Evolutionary conservation across 257 asterid species (phyloP).

Genomic region (Perilla frutescens): DNA sequence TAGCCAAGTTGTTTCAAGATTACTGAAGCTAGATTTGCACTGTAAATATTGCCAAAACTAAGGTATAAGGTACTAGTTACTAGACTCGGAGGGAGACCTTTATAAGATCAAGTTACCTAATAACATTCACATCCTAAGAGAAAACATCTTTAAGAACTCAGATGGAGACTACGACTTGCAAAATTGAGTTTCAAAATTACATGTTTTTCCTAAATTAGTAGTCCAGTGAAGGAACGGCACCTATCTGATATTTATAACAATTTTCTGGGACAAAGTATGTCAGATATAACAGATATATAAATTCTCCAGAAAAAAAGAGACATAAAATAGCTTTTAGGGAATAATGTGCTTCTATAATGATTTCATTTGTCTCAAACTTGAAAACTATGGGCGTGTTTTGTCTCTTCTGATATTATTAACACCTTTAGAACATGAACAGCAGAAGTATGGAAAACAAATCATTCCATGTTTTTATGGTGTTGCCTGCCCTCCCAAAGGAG

Average conservation of each 20-base stretch:
- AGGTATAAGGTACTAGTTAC: conserved; percentile 2
- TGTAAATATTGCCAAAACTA: neutral
- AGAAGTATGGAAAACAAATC: conserved; percentile 21
- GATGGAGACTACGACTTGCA: neutral
- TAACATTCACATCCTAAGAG: conserved; percentile 8
- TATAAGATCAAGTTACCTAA: conserved; percentile 6
- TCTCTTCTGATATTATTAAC: neutral
- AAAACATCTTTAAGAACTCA: conserved; percentile 23
- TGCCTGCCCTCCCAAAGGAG: neutral
- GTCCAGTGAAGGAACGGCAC: conserved; percentile 1
- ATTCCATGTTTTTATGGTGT: neutral
- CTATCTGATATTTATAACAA: neutral
- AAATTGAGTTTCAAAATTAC: conserved; percentile 4
- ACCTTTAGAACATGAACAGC: conserved; percentile 14
- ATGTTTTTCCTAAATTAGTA: neutral
- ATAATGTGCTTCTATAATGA: conserved; percentile 11
- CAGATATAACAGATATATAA: conserved; percentile 19
- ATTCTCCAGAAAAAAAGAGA: neutral
- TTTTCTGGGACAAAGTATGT: neutral
- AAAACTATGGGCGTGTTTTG: neutral
- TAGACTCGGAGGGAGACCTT: conserved; percentile 5
- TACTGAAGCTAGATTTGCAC: conserved; percentile 1
- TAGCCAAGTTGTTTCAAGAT: conserved; percentile 5
- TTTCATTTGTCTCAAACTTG: conserved; percentile 1
- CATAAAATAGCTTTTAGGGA: neutral